These are phyloP conservation scores for Colletotrichum viniferum DNA, from an alignment of 2,329 filamentous ascomycete species.

Conservation along the genomic window DNA sequence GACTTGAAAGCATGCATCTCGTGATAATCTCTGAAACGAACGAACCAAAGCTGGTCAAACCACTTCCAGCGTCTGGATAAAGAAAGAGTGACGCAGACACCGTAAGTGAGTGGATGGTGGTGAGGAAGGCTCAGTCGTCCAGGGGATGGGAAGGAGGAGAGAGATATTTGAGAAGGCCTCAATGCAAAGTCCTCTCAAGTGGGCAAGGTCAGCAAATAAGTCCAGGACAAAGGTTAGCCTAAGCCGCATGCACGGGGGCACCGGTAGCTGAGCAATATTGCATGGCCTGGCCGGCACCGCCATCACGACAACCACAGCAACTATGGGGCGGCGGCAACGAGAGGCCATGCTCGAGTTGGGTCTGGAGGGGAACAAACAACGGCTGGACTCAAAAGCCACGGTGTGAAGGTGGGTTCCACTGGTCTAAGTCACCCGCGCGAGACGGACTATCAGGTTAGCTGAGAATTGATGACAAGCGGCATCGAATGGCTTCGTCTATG, in stretches of 20 bases:
- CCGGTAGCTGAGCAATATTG: conserved; percentile 14
- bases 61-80: conserved; percentile 4
- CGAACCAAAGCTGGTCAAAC: conserved; percentile 10
- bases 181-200: neutral
- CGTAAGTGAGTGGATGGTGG: neutral
- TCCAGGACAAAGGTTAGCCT: conserved; percentile 5
- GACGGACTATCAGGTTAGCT: conserved; percentile 5
- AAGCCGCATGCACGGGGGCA: conserved; percentile 11
- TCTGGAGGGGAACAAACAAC: neutral
- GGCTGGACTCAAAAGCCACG: neutral
- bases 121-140: neutral
- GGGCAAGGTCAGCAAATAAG: neutral
- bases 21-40: neutral
- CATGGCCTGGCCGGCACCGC: neutral
- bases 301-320: neutral
- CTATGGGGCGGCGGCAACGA: conserved; percentile 6
- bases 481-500: neutral
- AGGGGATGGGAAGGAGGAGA: neutral
- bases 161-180: conserved; percentile 14
- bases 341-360: neutral
- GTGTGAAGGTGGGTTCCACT: neutral
- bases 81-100: neutral
- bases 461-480: conserved; percentile 16
- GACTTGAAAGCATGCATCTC: conserved; percentile 22
- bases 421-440: conserved; percentile 1